Conservation (phyloP, 352 stramenopile species). For the Detonula confervacea region DNA sequence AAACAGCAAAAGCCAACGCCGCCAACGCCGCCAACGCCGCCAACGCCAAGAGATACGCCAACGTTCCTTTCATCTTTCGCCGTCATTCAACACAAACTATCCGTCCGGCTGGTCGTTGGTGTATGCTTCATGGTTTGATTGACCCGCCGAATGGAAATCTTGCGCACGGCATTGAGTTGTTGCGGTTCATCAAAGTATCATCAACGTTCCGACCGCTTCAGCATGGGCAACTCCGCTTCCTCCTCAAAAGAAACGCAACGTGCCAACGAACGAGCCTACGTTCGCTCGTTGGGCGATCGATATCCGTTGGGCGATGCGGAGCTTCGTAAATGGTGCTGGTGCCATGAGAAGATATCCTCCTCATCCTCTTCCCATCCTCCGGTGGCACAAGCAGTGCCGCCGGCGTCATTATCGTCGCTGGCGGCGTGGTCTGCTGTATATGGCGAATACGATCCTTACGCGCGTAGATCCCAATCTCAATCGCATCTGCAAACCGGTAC, state of each 20-base stretch:
- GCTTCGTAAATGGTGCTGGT: slow-evolving; percentile 68
- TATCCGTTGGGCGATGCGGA: slow-evolving; percentile 79
- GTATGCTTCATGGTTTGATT: no score
- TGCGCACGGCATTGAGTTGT: background rate
- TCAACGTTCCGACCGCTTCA: background rate
- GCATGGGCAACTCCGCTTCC: slow-evolving; percentile 36
- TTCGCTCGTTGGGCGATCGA: slow-evolving; percentile 63
- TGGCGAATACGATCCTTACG: slow-evolving; percentile 42
- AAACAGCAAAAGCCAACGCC: no score
- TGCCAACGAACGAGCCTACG: slow-evolving; percentile 35
- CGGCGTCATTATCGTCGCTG: slow-evolving; percentile 49
- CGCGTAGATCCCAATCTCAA: background rate
- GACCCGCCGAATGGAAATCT: background rate
- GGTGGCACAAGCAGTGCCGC: background rate
- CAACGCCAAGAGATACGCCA: no score
- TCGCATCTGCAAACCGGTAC: background rate
- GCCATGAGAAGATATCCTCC: slow-evolving; percentile 32
- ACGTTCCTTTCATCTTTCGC: no score
- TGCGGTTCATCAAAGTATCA: background rate
- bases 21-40: no score
- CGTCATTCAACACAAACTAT: no score
- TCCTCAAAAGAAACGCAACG: slow-evolving; percentile 14
- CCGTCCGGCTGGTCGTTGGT: no score
- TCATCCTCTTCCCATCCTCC: background rate
- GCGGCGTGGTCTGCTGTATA: slow-evolving; percentile 56